Percentiles rank a stretch among this genome's conserved stretches.
These are phyloP conservation scores for Phaeodactylum tricornutum DNA, from an alignment of 108 stramenopile species.

Conservation along the genomic window DNA sequence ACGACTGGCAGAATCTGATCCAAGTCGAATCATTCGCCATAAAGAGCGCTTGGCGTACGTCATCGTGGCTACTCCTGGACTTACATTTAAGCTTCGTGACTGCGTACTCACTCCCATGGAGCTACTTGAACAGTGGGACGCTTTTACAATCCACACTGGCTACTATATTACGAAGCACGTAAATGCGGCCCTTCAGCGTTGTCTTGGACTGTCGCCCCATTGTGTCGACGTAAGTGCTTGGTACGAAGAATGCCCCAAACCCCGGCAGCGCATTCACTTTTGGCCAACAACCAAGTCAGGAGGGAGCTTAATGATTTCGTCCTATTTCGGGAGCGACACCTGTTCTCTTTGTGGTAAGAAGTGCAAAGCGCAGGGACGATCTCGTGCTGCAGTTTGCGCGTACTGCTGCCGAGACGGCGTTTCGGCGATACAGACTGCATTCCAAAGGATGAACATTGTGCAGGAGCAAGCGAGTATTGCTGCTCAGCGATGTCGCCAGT, in stretches of 20 bases:
- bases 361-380: constrained; percentile 56
- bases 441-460: constrained; percentile 35
- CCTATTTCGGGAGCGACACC: constrained; percentile 71
- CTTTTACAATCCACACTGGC: constrained; percentile 59
- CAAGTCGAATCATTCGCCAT: constrained; percentile 61
- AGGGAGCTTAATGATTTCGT: constrained; percentile 56
- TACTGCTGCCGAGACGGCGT: constrained; percentile 36
- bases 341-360: constrained; percentile 65
- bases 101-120: constrained; percentile 81
- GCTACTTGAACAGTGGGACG: constrained; percentile 83
- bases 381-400: constrained; percentile 53
- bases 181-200: constrained; percentile 75
- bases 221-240: constrained; percentile 51
- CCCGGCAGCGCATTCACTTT: constrained; percentile 66
- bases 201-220: constrained; percentile 69
- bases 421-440: constrained; percentile 29
- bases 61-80: constrained; percentile 76
- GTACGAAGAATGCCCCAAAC: constrained; percentile 69
- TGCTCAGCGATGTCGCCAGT: constrained; percentile 52
- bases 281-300: constrained; percentile 69
- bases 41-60: constrained; percentile 79
- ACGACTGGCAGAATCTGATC: constrained; percentile 68
- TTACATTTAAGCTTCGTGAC: constrained; percentile 58
- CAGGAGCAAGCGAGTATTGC: constrained; percentile 35
- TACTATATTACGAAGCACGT: constrained; percentile 84